Evolutionary conservation across 2,329 filamentous ascomycete genomes (phyloP).

Genomic region (Curvularia eragrostidis): DNA sequence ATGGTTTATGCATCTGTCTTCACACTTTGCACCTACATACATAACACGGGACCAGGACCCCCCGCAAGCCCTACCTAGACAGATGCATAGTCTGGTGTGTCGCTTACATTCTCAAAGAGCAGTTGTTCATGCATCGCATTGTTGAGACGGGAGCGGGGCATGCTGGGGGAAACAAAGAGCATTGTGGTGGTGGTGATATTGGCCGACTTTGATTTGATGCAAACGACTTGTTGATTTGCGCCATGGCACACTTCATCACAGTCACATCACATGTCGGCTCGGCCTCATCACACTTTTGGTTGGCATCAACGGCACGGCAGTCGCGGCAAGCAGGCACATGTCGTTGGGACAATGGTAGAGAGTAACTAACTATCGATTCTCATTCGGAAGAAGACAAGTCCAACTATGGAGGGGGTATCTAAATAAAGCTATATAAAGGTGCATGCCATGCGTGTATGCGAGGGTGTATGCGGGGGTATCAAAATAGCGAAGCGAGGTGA

Average conservation of each 20-base stretch:
- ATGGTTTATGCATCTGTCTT: not conserved
- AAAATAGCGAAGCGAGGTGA: not conserved
- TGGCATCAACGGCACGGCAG: not conserved
- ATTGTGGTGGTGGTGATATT: too few relatives aligned
- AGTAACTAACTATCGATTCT: not conserved
- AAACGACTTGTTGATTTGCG: not conserved
- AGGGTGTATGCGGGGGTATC: too few relatives aligned
- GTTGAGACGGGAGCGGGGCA: not conserved
- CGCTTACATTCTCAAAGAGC: not conserved
- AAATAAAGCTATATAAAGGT: conserved; percentile 25
- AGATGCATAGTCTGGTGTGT: not conserved
- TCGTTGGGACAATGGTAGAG: not conserved
- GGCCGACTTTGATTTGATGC: not conserved
- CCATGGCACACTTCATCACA: not conserved
- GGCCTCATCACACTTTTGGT: not conserved
- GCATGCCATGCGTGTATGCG: not conserved
- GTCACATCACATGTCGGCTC: not conserved
- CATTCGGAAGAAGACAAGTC: not conserved
- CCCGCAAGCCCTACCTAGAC: not conserved
- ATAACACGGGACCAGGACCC: not conserved
- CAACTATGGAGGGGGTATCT: conserved; percentile 4
- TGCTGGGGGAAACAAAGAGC: too few relatives aligned
- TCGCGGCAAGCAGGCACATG: not conserved
- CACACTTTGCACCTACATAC: not conserved
- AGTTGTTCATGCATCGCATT: not conserved